Base-by-base conservation (phyloP, 768 basidiomycete genomes). In the Termitomyces sp. region DNA sequence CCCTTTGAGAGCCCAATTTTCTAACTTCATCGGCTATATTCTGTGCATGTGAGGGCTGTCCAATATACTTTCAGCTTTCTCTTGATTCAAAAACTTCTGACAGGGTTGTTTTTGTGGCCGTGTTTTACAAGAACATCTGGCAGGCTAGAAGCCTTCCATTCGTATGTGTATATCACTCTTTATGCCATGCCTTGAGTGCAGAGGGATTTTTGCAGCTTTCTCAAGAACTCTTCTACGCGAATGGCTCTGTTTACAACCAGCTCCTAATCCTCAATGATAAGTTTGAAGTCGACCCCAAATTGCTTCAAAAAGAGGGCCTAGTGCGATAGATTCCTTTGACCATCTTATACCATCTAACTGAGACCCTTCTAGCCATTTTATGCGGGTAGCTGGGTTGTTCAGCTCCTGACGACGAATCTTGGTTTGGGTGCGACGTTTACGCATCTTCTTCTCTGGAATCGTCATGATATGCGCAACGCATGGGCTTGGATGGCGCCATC, bases 121-220 rank as follows among this genome's bases (percentile, higher is more conserved):
- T 83, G 8, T 84, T 79, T 63, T 83, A 81, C 61, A 73, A 71
- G 24, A 77, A 83, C 56, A 74, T 74, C 7, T 83, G 81, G 81
- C 68, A 78, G 51, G 77, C 76, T 43, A 70, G 66, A 60, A 61
- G 43, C 48, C 66, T 67, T 49, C 63, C 65, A 7, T 70, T 68
- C 62, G 66, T 69, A 53, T 47, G 65, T 47, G 65, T 58, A 28
- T 34, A 10, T 41, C 2, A 17, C 28, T 9, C 46, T 26, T 6
- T 34, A 4, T 44, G 3, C 7, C 15, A 5, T 37, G 45, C 6
- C 4, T 15, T 8, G 43, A 22, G 3, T 9, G 56, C 66, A 68
- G 70, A 21, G 64, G 45, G 38, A 51, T 1, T 69, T 70, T 59
- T 69, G 1, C 68, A 83, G 74, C 68, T 83, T 30, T 81, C 80